Conservation (phyloP, 495 filamentous ascomycete species). For the Penicillium macrosclerotiorum region DNA sequence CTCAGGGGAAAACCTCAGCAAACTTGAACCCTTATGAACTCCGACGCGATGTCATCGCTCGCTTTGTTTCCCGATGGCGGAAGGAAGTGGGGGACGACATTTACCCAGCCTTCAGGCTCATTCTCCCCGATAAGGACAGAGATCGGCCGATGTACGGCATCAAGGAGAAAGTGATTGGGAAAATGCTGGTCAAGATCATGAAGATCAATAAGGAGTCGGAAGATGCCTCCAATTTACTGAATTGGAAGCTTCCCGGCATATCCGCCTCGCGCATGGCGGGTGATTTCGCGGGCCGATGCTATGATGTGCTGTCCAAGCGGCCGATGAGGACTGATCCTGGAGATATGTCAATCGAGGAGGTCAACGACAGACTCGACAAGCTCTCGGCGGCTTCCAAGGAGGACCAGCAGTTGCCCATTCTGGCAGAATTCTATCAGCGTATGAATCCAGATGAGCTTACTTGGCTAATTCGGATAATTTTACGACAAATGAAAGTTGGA, state of each 20-base stretch:
- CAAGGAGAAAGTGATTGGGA: constrained; percentile 89
- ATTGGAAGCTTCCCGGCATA: constrained; percentile 89
- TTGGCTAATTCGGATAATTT: constrained; percentile 92
- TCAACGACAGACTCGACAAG: constrained; percentile 82
- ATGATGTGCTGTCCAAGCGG: constrained; percentile 80
- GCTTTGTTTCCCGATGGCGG: constrained; percentile 87
- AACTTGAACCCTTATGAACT: constrained; percentile 76
- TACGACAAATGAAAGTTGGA: constrained; percentile 97
- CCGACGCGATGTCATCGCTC: constrained; percentile 79
- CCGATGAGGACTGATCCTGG: constrained; percentile 73
- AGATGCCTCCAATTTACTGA: constrained; percentile 78
- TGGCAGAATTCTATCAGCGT: constrained; percentile 76
- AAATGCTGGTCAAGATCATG: constrained; percentile 83
- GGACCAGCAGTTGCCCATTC: constrained; percentile 74
- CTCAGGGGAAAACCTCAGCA: constrained; percentile 46
- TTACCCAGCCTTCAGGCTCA: constrained; percentile 88
- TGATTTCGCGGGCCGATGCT: constrained; percentile 88
- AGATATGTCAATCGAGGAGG: constrained; percentile 78
- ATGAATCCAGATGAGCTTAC: constrained; percentile 94
- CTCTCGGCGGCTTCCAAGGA: constrained; percentile 75
- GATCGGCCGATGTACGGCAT: constrained; percentile 92
- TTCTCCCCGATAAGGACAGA: constrained; percentile 90
- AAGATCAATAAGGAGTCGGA: constrained; percentile 91
- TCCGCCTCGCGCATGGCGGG: constrained; percentile 66
- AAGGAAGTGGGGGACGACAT: constrained; percentile 86